Percentiles rank a stretch among this genome's conserved stretches.
Conservation (phyloP, 176 grass and related monocot species). For the Oryza officinalis region DNA sequence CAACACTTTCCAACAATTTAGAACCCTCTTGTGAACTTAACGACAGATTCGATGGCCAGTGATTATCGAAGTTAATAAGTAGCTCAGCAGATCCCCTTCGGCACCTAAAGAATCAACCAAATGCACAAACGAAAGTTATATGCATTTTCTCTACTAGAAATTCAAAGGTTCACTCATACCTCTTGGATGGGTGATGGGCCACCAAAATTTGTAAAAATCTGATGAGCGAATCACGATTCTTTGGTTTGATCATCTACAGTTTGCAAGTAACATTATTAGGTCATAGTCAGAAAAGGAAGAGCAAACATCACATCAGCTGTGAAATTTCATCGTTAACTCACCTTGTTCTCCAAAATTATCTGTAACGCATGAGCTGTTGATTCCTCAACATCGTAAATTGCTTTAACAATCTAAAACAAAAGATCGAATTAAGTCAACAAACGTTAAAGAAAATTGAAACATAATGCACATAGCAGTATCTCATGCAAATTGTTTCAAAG, state of each 20-base stretch:
- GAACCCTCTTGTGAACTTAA: constrained; percentile 54
- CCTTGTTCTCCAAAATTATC: constrained; percentile 94
- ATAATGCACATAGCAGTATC: not conserved
- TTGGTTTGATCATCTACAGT: constrained; percentile 86
- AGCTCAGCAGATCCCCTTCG: constrained; percentile 84
- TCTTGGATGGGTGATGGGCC: constrained; percentile 96
- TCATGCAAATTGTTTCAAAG: constrained; percentile 13
- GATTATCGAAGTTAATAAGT: constrained; percentile 88
- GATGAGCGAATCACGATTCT: constrained; percentile 73
- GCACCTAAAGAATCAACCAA: constrained; percentile 61
- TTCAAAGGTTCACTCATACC: constrained; percentile 48
- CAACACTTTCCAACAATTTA: constrained; percentile 50
- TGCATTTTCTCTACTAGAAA: constrained; percentile 17
- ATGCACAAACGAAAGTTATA: constrained; percentile 9
- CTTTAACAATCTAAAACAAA: constrained; percentile 66
- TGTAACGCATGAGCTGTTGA: constrained; percentile 80
- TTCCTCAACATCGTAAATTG: constrained; percentile 95
- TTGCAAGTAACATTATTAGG: constrained; percentile 32
- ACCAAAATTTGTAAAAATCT: constrained; percentile 96
- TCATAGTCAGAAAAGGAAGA: constrained; percentile 20
- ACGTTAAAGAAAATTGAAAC: constrained; percentile 15
- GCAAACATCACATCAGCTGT: constrained; percentile 3
- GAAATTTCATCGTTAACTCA: constrained; percentile 36
- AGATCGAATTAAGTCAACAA: constrained; percentile 32
- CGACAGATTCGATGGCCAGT: constrained; percentile 77